Evolutionary conservation across 331 rosid genomes (phyloP), one percentile per base, ranked within the genome.

Genomic region (Spiraea crenata): DNA sequence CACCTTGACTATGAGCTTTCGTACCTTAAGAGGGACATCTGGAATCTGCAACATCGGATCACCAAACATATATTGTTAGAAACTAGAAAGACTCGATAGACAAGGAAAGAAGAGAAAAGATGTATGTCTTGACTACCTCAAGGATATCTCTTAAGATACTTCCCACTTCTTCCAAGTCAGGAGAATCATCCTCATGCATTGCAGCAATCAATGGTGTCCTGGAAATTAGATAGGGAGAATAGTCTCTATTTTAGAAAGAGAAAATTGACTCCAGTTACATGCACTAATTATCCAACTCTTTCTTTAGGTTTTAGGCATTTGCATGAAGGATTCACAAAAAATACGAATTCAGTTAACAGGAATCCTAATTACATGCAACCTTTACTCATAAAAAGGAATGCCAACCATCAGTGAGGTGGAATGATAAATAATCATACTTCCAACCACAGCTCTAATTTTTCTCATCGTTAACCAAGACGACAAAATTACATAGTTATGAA

Each of bases 171-270:
- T 73, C 73, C 77, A 88, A 75, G 65, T 91, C 88, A 15, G 83
- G 83, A 31, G 97, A 83, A 56, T 77, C 91, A 51, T 91, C 97
- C 78, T 88, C 87, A 42, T 86, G 97, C 97, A 91, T 88, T 66
- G 81, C 84, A 57, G 91, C 92, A 83, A 91, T 80, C 82, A 73
- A 57, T 35, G 89, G 88, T 55, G 95, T 88, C 63, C 97, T 91
- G 86, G 47, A 73, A 78, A 73, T 74, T 38, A 57, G 19, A 34
- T 1, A 44, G 45, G 16, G 6, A 11, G 38, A 46, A 68, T 4
- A 39, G 52, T 40, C 6, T 44, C 34, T 52, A 20, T 13, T 25
- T 42, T 42, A 1, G 0, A 42, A 42, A 42, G 46, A 42, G 46
- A 42, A 42, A 42, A 42, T 6, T 42, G 46, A 42, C 9, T 42